These are phyloP conservation scores for Aureobasidium sp. DNA, from an alignment of 2,329 filamentous ascomycete genomes.

Conservation along the genomic window DNA sequence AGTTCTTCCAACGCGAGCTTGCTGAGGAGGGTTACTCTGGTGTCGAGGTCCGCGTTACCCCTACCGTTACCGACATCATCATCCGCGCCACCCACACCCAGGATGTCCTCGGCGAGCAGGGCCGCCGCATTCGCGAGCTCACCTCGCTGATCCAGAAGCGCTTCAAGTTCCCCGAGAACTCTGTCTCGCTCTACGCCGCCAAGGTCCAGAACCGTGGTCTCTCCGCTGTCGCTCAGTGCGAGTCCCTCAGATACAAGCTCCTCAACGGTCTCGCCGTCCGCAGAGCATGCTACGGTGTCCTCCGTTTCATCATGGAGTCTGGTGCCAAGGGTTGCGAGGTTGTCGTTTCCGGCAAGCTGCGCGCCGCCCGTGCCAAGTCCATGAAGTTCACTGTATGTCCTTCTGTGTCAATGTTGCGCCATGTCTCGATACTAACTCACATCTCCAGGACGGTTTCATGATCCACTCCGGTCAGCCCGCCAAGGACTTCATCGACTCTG, in stretches of 20 bases:
- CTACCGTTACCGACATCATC: slow-evolving; percentile 99
- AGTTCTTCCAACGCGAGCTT: slow-evolving; percentile 99
- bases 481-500: slow-evolving; percentile 98
- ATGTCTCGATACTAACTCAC: background rate
- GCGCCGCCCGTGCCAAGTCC: slow-evolving; percentile 97
- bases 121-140: slow-evolving; percentile 98
- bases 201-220: slow-evolving; percentile 99
- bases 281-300: slow-evolving; percentile 98
- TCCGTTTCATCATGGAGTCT: slow-evolving; percentile 99
- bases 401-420: background rate
- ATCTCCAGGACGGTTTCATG: slow-evolving; percentile 88
- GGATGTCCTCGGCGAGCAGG: slow-evolving; percentile 99
- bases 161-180: slow-evolving; percentile 99
- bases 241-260: slow-evolving; percentile 99
- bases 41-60: slow-evolving; percentile 99
- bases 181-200: slow-evolving; percentile 97
- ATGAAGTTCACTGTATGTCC: slow-evolving; percentile 97
- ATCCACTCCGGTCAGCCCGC: slow-evolving; percentile 99
- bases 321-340: slow-evolving; percentile 99
- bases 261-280: slow-evolving; percentile 98
- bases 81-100: slow-evolving; percentile 99
- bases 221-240: slow-evolving; percentile 98
- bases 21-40: slow-evolving; percentile 99
- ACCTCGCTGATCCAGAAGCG: slow-evolving; percentile 99
- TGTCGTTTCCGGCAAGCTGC: slow-evolving; percentile 97